Evolutionary conservation across 305 asterid genomes (phyloP).

Genomic region (Solanum hybrid): DNA sequence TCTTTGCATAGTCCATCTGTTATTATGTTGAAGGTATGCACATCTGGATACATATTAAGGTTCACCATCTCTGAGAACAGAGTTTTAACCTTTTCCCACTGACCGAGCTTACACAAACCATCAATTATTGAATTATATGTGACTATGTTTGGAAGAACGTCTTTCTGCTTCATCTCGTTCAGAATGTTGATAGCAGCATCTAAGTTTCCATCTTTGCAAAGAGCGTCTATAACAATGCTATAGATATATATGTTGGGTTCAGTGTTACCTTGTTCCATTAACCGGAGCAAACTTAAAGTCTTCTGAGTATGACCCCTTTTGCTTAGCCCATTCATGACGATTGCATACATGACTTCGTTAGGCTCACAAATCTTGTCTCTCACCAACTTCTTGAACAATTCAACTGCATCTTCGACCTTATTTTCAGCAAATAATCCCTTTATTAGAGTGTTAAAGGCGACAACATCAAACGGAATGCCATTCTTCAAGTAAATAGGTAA

Average conservation of each 20-base stretch:
- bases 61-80: background rate
- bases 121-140: too few relatives aligned
- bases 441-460: too few relatives aligned
- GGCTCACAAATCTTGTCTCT: too few relatives aligned
- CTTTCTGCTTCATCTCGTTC: background rate
- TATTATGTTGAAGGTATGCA: background rate
- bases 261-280: background rate
- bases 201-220: background rate
- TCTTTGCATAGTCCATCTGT: background rate
- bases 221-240: background rate
- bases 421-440: too few relatives aligned
- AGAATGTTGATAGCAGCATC: background rate
- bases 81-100: too few relatives aligned
- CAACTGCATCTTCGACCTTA: too few relatives aligned
- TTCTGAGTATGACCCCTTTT: background rate
- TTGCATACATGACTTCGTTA: too few relatives aligned
- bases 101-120: too few relatives aligned
- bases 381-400: too few relatives aligned
- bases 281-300: background rate
- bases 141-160: too few relatives aligned
- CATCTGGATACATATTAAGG: background rate
- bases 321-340: background rate
- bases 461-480: too few relatives aligned
- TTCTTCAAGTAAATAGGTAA: too few relatives aligned
- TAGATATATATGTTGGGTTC: accelerated